Evolutionary conservation across 2,329 filamentous ascomycete species (phyloP).

Genomic region (Aspergillus thermomutatus): DNA sequence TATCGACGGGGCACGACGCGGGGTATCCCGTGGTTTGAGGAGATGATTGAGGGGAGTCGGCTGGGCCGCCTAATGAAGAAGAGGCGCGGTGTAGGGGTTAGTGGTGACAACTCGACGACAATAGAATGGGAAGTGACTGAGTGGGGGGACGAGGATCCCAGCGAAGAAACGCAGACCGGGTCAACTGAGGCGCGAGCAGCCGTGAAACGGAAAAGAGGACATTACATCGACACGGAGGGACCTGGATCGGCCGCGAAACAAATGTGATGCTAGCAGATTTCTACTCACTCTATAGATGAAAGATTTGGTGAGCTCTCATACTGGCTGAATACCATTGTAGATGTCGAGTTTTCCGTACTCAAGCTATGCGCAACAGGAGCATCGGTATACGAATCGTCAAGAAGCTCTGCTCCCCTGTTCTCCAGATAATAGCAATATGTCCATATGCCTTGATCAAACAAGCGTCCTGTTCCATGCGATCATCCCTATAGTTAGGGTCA

Average conservation of each 20-base stretch:
- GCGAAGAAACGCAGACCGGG: constrained; percentile 17
- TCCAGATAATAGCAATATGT: not conserved
- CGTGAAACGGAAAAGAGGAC: constrained; percentile 34
- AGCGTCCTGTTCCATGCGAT: not conserved
- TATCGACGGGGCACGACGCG: constrained; percentile 37
- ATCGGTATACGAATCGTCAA: not conserved
- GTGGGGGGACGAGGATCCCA: constrained; percentile 52
- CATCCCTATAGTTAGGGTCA: not conserved
- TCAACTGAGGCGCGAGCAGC: constrained; percentile 12
- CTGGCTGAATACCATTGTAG: not conserved
- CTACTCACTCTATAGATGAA: not conserved
- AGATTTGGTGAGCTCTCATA: not conserved
- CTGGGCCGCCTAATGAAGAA: constrained; percentile 65
- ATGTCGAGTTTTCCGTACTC: not conserved
- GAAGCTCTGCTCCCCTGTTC: not conserved
- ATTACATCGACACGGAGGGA: constrained; percentile 5
- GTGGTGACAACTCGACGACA: constrained; percentile 60
- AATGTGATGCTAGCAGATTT: not conserved
- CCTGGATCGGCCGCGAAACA: not conserved
- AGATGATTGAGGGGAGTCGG: constrained; percentile 70
- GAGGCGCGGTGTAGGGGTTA: constrained; percentile 56
- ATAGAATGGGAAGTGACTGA: constrained; percentile 85
- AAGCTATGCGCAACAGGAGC: not conserved
- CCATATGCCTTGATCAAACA: not conserved
- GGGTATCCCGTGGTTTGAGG: constrained; percentile 84